phyloP scores from a whole-genome alignment of 1,139 yeast species.

The Meyerozyma athensensis region DNA sequence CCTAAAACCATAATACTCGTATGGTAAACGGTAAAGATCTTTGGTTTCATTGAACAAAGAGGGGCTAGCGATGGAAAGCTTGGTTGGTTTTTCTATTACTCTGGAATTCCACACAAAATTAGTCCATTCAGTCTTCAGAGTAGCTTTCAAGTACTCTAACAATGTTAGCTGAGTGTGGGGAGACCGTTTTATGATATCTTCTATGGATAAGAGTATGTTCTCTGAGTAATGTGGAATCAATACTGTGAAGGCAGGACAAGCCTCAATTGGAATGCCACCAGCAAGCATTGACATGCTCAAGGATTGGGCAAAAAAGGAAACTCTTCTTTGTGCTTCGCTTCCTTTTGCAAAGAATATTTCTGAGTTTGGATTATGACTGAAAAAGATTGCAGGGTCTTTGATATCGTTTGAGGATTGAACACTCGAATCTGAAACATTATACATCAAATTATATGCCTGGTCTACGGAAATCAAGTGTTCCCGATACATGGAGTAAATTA shows the following conservation, averaged over 20 bases:
- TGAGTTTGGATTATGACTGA: conserved; percentile 51
- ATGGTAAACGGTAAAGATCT: conserved; percentile 52
- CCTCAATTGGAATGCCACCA: conserved; percentile 54
- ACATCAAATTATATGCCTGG: conserved; percentile 58
- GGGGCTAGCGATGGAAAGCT: no score
- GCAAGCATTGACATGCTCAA: conserved; percentile 73
- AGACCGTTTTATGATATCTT: conserved; percentile 50
- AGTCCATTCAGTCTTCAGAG: conserved; percentile 73
- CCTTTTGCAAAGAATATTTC: conserved; percentile 46
- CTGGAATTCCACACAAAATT: conserved; percentile 66
- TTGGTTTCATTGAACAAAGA: conserved; percentile 4
- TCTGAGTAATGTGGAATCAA: conserved; percentile 83
- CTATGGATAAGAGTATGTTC: conserved; percentile 58
- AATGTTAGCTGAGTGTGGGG: not conserved
- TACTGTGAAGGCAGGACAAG: conserved; percentile 83
- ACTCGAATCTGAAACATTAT: conserved; percentile 42
- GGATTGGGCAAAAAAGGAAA: conserved; percentile 86
- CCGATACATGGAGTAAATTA: conserved; percentile 68
- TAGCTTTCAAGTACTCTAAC: conserved; percentile 61
- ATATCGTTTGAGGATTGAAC: conserved; percentile 12
- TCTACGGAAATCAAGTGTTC: conserved; percentile 76
- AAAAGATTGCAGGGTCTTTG: conserved; percentile 43
- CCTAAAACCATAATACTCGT: conserved; percentile 67
- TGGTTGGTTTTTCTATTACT: conserved; percentile 23
- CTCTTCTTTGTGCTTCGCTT: conserved; percentile 75